Base-by-base conservation (phyloP, 2,329 filamentous ascomycete genomes). In the Paecilomyces dactylethromorphus region DNA sequence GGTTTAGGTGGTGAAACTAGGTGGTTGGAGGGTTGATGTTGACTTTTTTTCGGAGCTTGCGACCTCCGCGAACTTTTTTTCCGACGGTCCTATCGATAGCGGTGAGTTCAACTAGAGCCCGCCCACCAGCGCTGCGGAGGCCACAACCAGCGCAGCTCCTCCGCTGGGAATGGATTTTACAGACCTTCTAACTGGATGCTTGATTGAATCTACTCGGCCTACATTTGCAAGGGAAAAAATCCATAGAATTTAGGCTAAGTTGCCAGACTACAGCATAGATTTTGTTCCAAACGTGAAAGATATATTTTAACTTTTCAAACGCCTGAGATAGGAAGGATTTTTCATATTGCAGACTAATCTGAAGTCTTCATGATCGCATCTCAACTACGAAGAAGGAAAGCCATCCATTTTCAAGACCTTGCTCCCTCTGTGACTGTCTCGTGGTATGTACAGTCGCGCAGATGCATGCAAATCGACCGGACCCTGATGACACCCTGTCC, bases 1-100 rank as follows among this genome's bases (percentile, higher is more conserved):
- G 0, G 90, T 92, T 0, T 90, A 90, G 49, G 92, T 87, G 89
- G 93, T 93, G 79, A 93, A 92, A 93, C 1, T 88, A 83, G 58
- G 57, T 57, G 31, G 52, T 56, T 53, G 13, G 15, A 55, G 51
- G 54, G 54, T 52, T 52, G 50, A 29, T 29, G 21, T 50, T 35
- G 52, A 53, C 53, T 31, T 59, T 58, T 58, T 60, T 61, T 59
- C 56, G 31, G 29, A 45, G 39, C 50, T 52, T 15, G 50, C 21
- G 50, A 26, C 21, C 50, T 52, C 22, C 50, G 39, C 39, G 50
- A 52, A 52, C 50, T 52, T 52, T 35, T 59, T 58, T 52, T 54
- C 58, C 53, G 58, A 53, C 4, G 32, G 18, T 32, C 56, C 50
- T 58, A 59, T 61, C 58, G 58, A 61, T 59, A 61, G 58, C 49